Evolutionary conservation across 805 yeast genomes (phyloP).

Genomic region (Barnettozyma sp.): DNA sequence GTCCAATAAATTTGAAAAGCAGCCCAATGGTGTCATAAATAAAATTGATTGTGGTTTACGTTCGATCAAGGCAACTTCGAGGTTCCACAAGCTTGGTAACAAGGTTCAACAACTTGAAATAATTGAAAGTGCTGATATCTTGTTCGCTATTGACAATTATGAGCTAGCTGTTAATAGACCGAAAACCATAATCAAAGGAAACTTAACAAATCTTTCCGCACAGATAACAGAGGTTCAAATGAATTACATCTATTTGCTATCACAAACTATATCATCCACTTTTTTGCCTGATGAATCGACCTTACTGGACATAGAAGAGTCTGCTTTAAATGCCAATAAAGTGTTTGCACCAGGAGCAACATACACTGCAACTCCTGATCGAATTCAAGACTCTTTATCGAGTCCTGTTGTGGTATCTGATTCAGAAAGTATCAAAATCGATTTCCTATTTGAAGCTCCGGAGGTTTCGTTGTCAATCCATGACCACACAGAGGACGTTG

Average conservation of each 20-base stretch:
- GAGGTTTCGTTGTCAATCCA: conserved; percentile 54
- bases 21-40: conserved; percentile 37
- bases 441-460: conserved; percentile 54
- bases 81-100: conserved; percentile 39
- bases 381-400: conserved; percentile 17
- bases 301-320: conserved; percentile 49
- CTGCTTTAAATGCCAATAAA: conserved; percentile 59
- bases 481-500: conserved; percentile 38
- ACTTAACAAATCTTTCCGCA: conserved; percentile 55
- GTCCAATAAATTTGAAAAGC: conserved; percentile 46
- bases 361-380: conserved; percentile 18
- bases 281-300: conserved; percentile 39
- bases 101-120: conserved; percentile 44
- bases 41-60: conserved; percentile 61
- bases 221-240: conserved; percentile 70
- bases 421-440: conserved; percentile 30
- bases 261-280: conserved; percentile 48
- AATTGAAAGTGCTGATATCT: conserved; percentile 56
- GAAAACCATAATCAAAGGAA: conserved; percentile 45
- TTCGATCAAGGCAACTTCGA: conserved; percentile 61
- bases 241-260: conserved; percentile 46
- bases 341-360: conserved; percentile 32
- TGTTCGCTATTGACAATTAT: conserved; percentile 50
- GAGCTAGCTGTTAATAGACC: conserved; percentile 40
- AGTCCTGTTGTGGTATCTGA: conserved; percentile 15